These are phyloP conservation scores for Anisogramma anomala DNA, from an alignment of 2,329 filamentous ascomycete genomes.

Conservation along the genomic window DNA sequence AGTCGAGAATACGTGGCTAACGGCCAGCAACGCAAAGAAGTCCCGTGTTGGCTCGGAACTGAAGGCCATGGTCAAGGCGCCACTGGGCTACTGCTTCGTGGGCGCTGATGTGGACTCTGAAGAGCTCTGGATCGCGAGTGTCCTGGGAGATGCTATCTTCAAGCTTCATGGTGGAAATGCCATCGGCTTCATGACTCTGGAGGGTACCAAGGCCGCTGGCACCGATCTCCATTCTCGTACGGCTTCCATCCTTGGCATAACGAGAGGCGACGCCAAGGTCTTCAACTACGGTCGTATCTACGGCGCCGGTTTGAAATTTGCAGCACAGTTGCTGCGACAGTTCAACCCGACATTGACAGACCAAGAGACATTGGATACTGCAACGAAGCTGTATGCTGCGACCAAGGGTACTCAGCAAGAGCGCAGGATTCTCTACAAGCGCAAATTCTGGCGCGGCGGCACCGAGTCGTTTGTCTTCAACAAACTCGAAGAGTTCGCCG, in stretches of 20 bases:
- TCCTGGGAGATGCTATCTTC: conserved; percentile 91
- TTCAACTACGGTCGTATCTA: conserved; percentile 99
- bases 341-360: conserved; percentile 84
- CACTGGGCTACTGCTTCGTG: conserved; percentile 83
- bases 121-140: conserved; percentile 94
- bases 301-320: conserved; percentile 92
- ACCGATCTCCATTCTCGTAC: conserved; percentile 94
- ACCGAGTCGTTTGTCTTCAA: conserved; percentile 99
- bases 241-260: conserved; percentile 83
- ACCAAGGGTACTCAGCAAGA: conserved; percentile 86
- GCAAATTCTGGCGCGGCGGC: conserved; percentile 85
- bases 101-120: conserved; percentile 96
- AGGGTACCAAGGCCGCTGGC: conserved; percentile 86
- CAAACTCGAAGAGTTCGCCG: conserved; percentile 92
- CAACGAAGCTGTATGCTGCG: conserved; percentile 68
- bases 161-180: conserved; percentile 92
- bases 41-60: conserved; percentile 94
- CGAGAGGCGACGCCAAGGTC: conserved; percentile 87
- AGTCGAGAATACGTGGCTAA: conserved; percentile 97
- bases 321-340: conserved; percentile 76
- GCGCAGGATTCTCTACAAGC: conserved; percentile 58
- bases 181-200: conserved; percentile 97
- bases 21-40: conserved; percentile 90
- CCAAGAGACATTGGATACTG: conserved; percentile 61
- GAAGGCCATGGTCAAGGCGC: conserved; percentile 92